Evolutionary conservation across 495 filamentous ascomycete genomes (phyloP), one percentile per base, ranked within the genome.

Genomic region (Hapsidospora chrysogenum): DNA sequence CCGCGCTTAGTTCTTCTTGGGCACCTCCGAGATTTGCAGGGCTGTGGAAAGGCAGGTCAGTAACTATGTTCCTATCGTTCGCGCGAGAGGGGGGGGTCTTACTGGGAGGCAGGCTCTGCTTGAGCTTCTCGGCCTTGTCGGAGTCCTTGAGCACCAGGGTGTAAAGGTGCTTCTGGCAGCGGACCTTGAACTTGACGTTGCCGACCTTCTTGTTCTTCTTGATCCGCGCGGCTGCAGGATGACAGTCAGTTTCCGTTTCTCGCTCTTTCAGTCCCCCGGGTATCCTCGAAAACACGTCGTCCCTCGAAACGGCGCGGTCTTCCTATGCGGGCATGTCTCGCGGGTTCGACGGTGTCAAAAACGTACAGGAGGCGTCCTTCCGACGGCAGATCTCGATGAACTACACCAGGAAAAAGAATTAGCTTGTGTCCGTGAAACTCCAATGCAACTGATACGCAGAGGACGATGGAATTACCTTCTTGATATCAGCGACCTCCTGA

Each of bases 141-240:
- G 76, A 71, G 65, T 97, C 83, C 73, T 93, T 93, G 51, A 99
- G 77, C 56, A 89, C 80, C 42, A 96, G 77, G 47, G 92, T 92
- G 78, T 99, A 99, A 48, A 96, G 67, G 69, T 84, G 78, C 49
- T 79, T 72, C 51, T 79, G 66, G 73, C 89, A 96, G 58, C 89
- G 83, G 74, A 99, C 92, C 80, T 99, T 99, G 82, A 99, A 96
- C 76, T 99, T 99, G 75, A 84, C 85, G 69, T 86, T 78, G 59
- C 77, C 69, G 44, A 70, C 63, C 56, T 76, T 74, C 57, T 73
- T 78, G 72, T 78, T 87, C 73, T 87, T 84, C 81, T 96, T 95
- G 74, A 95, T 86, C 64, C 84, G 78, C 57, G 84, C 84, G 61
- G 85, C 92, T 95, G 54, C 46, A 47, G 28, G 19, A 30, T 35